phyloP scores from a whole-genome alignment of 2,329 filamentous ascomycete species.

The Cytospora mali region DNA sequence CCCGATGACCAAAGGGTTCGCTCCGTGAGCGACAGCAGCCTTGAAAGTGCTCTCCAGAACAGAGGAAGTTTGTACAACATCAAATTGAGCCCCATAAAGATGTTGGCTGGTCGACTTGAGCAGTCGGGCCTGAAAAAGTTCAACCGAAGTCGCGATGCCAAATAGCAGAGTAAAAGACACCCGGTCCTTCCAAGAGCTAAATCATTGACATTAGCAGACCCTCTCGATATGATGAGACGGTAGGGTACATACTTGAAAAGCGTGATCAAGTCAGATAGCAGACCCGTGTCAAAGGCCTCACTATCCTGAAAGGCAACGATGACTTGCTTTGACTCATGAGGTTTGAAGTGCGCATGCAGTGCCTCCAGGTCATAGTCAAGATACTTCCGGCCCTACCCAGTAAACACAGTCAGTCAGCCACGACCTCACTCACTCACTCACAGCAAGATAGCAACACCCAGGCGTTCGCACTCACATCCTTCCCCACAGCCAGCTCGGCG shows the following conservation, averaged over 20 bases:
- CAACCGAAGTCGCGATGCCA: constrained; percentile 79
- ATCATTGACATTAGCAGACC: constrained; percentile 36
- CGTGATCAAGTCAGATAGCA: constrained; percentile 72
- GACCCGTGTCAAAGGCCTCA: constrained; percentile 73
- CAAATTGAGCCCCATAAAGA: constrained; percentile 73
- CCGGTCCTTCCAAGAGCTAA: constrained; percentile 67
- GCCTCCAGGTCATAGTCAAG: constrained; percentile 80
- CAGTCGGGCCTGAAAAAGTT: constrained; percentile 75
- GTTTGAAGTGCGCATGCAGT: constrained; percentile 61
- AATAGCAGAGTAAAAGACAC: constrained; percentile 79
- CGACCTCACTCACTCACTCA: background rate
- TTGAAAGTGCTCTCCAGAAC: constrained; percentile 75
- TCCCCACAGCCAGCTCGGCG: constrained; percentile 46
- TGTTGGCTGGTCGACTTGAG: constrained; percentile 68
- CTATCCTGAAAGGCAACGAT: constrained; percentile 79
- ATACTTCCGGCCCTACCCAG: constrained; percentile 60
- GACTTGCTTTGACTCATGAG: constrained; percentile 59
- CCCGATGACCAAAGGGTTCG: constrained; percentile 64
- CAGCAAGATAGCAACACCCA: no score
- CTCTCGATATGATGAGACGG: background rate
- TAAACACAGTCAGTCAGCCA: background rate
- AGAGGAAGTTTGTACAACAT: constrained; percentile 72
- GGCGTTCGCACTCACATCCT: constrained; percentile 46
- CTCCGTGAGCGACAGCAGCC: constrained; percentile 60
- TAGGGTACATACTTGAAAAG: constrained; percentile 62